Percentiles rank a stretch among this genome's conserved stretches.
phyloP scores from a whole-genome alignment of 1,284 basidiomycete genomes.

The Trichosporon ovoides region DNA sequence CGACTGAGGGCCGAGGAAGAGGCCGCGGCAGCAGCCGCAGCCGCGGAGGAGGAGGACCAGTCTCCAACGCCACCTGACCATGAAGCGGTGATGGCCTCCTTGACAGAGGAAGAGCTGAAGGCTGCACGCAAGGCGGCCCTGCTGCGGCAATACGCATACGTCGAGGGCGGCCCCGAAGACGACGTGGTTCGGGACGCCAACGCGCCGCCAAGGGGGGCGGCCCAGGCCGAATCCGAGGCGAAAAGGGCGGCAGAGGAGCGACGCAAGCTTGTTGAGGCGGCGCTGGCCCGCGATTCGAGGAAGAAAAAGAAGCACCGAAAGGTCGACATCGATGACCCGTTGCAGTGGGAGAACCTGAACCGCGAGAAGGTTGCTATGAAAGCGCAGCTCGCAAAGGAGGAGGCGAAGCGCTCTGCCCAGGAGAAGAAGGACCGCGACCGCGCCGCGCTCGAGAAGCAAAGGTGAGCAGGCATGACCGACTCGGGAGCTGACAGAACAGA shows the following conservation, averaged over 20 bases:
- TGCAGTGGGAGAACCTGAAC: slow-evolving; percentile 40
- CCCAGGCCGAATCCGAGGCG: slow-evolving; percentile 31
- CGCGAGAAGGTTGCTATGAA: slow-evolving; percentile 40
- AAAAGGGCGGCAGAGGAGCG: slow-evolving; percentile 43
- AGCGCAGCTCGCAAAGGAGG: slow-evolving; percentile 39
- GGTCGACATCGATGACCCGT: slow-evolving; percentile 37
- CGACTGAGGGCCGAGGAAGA: slow-evolving; percentile 20
- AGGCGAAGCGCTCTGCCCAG: slow-evolving; percentile 33
- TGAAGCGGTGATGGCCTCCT: slow-evolving; percentile 29
- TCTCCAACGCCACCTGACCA: slow-evolving; percentile 15
- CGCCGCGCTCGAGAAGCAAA: slow-evolving; percentile 47
- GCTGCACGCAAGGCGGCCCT: slow-evolving; percentile 38
- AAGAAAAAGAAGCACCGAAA: slow-evolving; percentile 47
- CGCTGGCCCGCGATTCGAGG: slow-evolving; percentile 38
- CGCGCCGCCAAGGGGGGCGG: slow-evolving; percentile 27
- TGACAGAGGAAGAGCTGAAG: slow-evolving; percentile 42
- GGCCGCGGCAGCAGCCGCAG: slow-evolving; percentile 17
- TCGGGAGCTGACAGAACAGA: slow-evolving; percentile 18
- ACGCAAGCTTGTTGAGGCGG: slow-evolving; percentile 36
- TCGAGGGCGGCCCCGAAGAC: slow-evolving; percentile 36
- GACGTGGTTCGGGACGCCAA: slow-evolving; percentile 11
- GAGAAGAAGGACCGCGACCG: slow-evolving; percentile 42
- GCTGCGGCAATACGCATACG: slow-evolving; percentile 46
- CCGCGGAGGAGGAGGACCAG: not conserved
- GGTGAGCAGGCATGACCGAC: slow-evolving; percentile 24